These are phyloP conservation scores for Candida germanica DNA, from an alignment of 805 yeast species.

Conservation along the genomic window DNA sequence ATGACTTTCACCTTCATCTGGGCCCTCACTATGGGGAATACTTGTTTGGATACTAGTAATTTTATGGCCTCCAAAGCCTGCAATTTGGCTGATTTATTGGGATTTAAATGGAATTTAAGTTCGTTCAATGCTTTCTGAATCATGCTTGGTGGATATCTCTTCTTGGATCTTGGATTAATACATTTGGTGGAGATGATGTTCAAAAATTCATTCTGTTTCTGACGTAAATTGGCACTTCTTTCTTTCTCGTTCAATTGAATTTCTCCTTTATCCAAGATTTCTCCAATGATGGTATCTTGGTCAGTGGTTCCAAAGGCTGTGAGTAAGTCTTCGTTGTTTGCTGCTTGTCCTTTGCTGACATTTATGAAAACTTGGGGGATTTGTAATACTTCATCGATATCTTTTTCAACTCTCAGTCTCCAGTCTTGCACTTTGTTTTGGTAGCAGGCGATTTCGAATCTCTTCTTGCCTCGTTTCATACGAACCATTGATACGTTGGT, in stretches of 20 bases:
- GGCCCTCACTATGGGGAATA: constrained; percentile 92
- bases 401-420: constrained; percentile 84
- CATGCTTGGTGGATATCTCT: constrained; percentile 93
- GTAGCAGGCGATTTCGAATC: constrained; percentile 95
- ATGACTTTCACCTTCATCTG: constrained; percentile 81
- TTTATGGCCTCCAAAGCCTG: constrained; percentile 93
- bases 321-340: constrained; percentile 78
- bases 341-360: constrained; percentile 92
- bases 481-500: constrained; percentile 93
- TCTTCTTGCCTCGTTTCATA: constrained; percentile 84
- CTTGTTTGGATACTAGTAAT: constrained; percentile 68
- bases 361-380: constrained; percentile 92
- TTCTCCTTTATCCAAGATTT: constrained; percentile 87
- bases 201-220: constrained; percentile 76
- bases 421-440: constrained; percentile 97
- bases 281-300: constrained; percentile 69
- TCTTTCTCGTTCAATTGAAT: constrained; percentile 93
- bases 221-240: constrained; percentile 68
- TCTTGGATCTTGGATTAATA: constrained; percentile 83
- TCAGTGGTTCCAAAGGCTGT: constrained; percentile 75
- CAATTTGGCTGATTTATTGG: constrained; percentile 72
- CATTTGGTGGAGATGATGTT: constrained; percentile 85
- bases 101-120: constrained; percentile 72
- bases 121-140: constrained; percentile 81
- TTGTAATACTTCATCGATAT: constrained; percentile 92